Evolutionary conservation across 805 yeast species (phyloP).

Genomic region (Candida piceae): DNA sequence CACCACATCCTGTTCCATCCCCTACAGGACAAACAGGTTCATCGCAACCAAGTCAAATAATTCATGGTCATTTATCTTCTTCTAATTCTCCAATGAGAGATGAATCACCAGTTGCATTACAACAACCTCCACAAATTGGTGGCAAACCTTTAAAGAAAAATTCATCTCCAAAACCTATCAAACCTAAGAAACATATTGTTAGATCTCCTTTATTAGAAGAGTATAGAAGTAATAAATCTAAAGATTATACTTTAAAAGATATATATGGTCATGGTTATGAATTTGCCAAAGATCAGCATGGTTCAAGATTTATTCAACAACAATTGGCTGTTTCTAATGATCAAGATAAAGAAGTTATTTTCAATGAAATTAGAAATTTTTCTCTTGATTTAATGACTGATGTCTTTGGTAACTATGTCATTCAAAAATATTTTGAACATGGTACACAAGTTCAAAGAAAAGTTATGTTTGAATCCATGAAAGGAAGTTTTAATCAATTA

Average conservation of each 20-base stretch:
- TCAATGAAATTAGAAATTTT: conserved; percentile 74
- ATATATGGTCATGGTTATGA: conserved; percentile 85
- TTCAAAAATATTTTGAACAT: conserved; percentile 86
- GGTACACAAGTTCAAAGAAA: conserved; percentile 69
- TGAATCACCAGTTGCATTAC: conserved; percentile 10
- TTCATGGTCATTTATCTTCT: not conserved
- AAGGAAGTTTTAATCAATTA: conserved; percentile 65
- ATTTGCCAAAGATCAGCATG: conserved; percentile 94
- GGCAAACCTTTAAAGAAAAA: conserved; percentile 12
- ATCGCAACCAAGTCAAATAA: conserved; percentile 1
- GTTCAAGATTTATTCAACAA: conserved; percentile 94
- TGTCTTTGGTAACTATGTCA: conserved; percentile 96
- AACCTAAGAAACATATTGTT: conserved; percentile 43
- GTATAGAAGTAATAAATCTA: conserved; percentile 61
- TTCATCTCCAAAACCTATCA: conserved; percentile 20
- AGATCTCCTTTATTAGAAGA: conserved; percentile 82
- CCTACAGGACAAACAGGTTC: conserved; percentile 2
- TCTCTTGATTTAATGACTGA: conserved; percentile 84
- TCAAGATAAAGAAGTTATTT: conserved; percentile 75
- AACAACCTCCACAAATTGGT: conserved; percentile 5
- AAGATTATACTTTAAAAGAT: conserved; percentile 62
- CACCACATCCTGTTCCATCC: not conserved
- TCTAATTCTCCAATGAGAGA: conserved; percentile 5
- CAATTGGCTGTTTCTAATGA: conserved; percentile 58
- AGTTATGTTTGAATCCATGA: conserved; percentile 64